These are phyloP conservation scores for Gynandropsis gynandra DNA, from an alignment of 345 rosid genomes.

Conservation along the genomic window DNA sequence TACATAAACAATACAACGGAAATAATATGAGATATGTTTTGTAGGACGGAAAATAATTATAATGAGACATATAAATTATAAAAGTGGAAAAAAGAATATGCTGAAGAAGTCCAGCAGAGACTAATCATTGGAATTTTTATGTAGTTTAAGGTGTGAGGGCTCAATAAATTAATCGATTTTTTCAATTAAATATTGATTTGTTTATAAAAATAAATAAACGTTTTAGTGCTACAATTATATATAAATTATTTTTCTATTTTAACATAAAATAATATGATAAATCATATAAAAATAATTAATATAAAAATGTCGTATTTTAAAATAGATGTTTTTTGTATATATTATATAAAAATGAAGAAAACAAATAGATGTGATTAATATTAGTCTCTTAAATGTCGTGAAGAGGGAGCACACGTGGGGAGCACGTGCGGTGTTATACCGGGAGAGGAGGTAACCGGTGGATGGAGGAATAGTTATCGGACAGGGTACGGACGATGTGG, in stretches of 20 bases:
- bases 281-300: no score
- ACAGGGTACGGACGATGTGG: slow-evolving; percentile 34
- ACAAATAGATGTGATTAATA: not conserved
- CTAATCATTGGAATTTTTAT: not conserved
- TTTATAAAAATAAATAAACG: no score
- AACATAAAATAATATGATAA: no score
- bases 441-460: slow-evolving; percentile 43
- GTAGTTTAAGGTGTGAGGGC: not conserved
- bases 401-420: slow-evolving; percentile 37
- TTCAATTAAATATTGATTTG: no score
- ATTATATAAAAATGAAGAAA: not conserved
- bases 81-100: not conserved
- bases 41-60: no score
- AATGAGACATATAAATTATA: no score
- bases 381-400: not conserved
- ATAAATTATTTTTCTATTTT: no score
- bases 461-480: slow-evolving; percentile 18
- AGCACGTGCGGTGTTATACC: slow-evolving; percentile 28
- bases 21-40: no score
- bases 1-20: no score
- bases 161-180: no score
- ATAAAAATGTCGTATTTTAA: not conserved
- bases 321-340: not conserved
- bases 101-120: not conserved
- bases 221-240: no score